Evolutionary conservation across 2,329 filamentous ascomycete genomes (phyloP).

Genomic region (Fusarium sp.): DNA sequence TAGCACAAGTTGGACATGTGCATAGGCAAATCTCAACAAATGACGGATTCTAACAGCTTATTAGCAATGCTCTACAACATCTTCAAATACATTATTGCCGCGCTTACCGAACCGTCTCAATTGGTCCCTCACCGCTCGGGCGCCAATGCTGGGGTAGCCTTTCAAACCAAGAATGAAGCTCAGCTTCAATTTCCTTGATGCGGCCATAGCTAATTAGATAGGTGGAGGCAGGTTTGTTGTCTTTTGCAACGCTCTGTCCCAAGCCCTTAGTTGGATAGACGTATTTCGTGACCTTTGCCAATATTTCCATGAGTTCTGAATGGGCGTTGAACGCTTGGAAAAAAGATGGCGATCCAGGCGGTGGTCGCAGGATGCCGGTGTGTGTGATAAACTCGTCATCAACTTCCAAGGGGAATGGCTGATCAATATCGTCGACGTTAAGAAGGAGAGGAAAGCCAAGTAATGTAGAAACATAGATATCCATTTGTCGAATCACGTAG

Average conservation of each 20-base stretch:
- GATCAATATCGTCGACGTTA: constrained; percentile 72
- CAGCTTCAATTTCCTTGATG: constrained; percentile 71
- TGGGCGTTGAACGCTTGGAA: constrained; percentile 74
- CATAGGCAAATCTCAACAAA: constrained; percentile 80
- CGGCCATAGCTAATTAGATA: constrained; percentile 71
- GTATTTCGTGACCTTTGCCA: constrained; percentile 70
- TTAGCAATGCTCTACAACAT: constrained; percentile 5
- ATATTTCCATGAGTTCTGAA: constrained; percentile 69
- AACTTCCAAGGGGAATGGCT: constrained; percentile 70
- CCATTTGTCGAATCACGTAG: constrained; percentile 75
- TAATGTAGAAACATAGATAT: constrained; percentile 74
- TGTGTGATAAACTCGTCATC: constrained; percentile 74
- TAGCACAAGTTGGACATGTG: constrained; percentile 83
- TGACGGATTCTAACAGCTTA: constrained; percentile 67
- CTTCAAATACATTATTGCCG: not conserved
- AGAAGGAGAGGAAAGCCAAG: constrained; percentile 73
- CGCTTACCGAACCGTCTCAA: constrained; percentile 78
- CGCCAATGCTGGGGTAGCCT: constrained; percentile 78
- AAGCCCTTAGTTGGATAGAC: constrained; percentile 71
- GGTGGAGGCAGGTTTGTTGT: constrained; percentile 56
- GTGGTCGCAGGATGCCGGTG: constrained; percentile 63
- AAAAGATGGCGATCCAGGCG: constrained; percentile 65
- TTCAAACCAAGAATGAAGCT: constrained; percentile 71
- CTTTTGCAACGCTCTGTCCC: constrained; percentile 56
- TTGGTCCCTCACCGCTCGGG: constrained; percentile 79